A percentile compares a stretch with the other conserved stretches of the same genome.
These are phyloP conservation scores for Deinandra increscens DNA, from an alignment of 129 eudicot species.

Conservation along the genomic window DNA sequence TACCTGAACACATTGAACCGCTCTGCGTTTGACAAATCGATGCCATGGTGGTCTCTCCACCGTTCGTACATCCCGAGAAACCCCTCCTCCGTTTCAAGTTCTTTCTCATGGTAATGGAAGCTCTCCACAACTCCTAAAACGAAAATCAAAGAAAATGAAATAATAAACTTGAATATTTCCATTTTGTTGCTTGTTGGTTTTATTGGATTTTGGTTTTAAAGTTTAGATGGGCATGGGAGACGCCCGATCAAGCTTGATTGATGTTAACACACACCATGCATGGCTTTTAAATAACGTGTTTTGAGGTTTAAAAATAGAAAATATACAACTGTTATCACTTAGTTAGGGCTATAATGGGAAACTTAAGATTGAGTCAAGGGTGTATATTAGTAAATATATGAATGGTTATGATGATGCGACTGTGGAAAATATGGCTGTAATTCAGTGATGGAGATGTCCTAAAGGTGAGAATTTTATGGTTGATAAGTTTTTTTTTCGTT, in stretches of 20 bases:
- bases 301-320: constrained; percentile 7
- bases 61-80: constrained; percentile 63
- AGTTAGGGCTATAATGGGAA: background rate
- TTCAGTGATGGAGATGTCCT: background rate
- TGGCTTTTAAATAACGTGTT: background rate
- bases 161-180: constrained; percentile 30
- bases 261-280: background rate
- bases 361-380: constrained; percentile 1
- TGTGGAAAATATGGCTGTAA: background rate
- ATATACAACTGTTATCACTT: background rate
- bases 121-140: constrained; percentile 36
- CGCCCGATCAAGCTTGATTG: constrained; percentile 10
- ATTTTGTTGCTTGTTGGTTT: background rate
- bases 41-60: constrained; percentile 71
- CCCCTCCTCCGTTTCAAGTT: constrained; percentile 54
- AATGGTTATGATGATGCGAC: background rate
- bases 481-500: too few relatives aligned
- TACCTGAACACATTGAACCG: constrained; percentile 67
- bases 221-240: constrained; percentile 34
- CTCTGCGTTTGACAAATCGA: constrained; percentile 29
- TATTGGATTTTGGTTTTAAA: background rate
- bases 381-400: background rate
- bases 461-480: background rate
- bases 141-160: constrained; percentile 40
- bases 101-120: constrained; percentile 65